Conservation (phyloP, 257 asterid genomes). For the Solanum virginianum region DNA sequence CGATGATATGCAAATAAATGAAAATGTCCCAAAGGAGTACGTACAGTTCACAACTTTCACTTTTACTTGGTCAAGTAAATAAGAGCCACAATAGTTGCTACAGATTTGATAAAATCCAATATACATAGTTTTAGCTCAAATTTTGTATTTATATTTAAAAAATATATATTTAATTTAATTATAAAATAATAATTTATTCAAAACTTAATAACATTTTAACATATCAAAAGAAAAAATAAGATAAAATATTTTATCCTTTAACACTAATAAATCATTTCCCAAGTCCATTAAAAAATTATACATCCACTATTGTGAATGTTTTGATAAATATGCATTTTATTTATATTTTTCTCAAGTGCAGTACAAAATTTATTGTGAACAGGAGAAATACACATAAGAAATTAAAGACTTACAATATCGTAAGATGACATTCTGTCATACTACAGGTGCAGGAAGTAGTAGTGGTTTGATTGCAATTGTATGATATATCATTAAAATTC, state of each 20-base stretch:
- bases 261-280: not conserved
- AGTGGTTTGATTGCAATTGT: not conserved
- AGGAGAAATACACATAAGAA: not conserved
- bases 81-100: not conserved
- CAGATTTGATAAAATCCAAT: not conserved
- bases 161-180: no score
- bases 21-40: not conserved
- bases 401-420: not conserved
- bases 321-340: not conserved
- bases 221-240: no score
- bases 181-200: not conserved
- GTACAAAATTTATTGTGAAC: no score
- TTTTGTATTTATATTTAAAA: no score
- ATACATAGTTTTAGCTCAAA: no score
- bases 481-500: accelerated
- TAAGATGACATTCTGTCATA: not conserved
- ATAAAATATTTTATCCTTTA: no score
- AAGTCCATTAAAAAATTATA: no score
- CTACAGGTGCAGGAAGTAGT: not conserved
- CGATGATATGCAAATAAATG: not conserved
- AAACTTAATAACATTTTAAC: no score
- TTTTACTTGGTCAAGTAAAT: not conserved
- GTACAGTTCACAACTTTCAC: not conserved
- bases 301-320: not conserved
- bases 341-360: no score